Conservation (phyloP, 768 basidiomycete species). For the Hortiboletus campestris region DNA sequence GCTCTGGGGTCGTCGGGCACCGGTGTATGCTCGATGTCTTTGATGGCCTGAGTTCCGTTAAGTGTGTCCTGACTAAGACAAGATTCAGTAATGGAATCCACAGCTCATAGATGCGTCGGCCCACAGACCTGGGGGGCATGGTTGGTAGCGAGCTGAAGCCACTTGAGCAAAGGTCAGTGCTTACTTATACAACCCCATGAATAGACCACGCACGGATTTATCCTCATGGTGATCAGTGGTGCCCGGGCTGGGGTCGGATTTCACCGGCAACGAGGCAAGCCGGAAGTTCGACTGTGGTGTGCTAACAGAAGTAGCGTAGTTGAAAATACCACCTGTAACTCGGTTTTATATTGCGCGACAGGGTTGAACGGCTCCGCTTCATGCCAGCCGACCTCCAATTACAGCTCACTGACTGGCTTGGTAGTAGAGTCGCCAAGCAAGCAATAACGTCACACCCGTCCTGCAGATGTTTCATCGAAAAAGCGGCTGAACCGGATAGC, state of each 20-base stretch:
- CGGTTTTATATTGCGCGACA: too few relatives aligned
- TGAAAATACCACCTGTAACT: not conserved
- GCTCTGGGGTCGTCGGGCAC: conserved; percentile 61
- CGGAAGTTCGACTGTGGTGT: not conserved
- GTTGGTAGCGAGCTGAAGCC: not conserved
- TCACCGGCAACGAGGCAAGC: conserved; percentile 1
- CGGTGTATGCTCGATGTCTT: conserved; percentile 36
- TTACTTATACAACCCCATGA: conserved; percentile 5
- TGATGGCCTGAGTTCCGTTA: not conserved
- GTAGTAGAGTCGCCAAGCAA: not conserved
- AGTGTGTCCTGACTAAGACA: not conserved
- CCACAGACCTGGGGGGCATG: conserved; percentile 15
- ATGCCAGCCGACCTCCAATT: not conserved
- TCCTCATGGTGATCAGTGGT: not conserved
- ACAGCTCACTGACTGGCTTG: not conserved
- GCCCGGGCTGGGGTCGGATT: not conserved
- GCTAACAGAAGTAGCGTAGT: not conserved
- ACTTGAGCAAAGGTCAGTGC: not conserved
- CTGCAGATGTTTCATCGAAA: not conserved
- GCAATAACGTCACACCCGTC: too few relatives aligned
- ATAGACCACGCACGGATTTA: not conserved
- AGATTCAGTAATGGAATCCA: not conserved
- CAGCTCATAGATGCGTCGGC: not conserved
- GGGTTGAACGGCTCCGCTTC: not conserved
- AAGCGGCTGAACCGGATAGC: not conserved